A percentile compares a stretch with the other conserved stretches of the same genome.
These are phyloP conservation scores for Eutrema heterophyllum DNA, from an alignment of 345 rosid species.

Conservation along the genomic window DNA sequence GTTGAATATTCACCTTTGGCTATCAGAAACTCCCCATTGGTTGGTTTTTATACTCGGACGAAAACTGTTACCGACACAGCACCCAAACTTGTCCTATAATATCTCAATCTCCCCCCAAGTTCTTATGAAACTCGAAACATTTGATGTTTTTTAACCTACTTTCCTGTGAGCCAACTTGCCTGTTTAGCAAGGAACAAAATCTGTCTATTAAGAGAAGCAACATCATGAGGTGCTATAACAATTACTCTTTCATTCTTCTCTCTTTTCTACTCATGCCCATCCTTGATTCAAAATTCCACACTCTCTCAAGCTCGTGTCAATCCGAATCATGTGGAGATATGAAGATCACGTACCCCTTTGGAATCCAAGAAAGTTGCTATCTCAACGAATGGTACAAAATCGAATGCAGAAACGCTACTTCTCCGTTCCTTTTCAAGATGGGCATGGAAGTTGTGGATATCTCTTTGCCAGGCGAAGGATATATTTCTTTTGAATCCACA, in stretches of 20 bases:
- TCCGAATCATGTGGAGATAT: constrained; percentile 29
- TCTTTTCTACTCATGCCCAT: background rate
- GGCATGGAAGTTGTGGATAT: constrained; percentile 12
- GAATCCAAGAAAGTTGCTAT: constrained; percentile 24
- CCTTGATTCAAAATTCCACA: background rate
- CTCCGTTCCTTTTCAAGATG: background rate
- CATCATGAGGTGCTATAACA: background rate
- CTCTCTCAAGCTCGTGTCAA: constrained; percentile 1
- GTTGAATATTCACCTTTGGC: background rate
- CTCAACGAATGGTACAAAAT: background rate
- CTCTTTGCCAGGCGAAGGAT: background rate
- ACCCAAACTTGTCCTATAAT: background rate
- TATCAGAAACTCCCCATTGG: background rate
- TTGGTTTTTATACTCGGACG: background rate
- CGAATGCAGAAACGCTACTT: constrained; percentile 11
- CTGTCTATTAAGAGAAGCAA: background rate
- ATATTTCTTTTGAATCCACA: background rate
- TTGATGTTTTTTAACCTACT: background rate
- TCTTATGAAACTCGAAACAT: background rate
- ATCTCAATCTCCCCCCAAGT: background rate
- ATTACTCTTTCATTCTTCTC: background rate
- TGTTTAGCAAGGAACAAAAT: background rate
- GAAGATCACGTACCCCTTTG: constrained; percentile 41
- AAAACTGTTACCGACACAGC: background rate
- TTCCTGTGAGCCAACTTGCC: background rate